Evolutionary conservation across 352 stramenopile species (phyloP), one percentile per base, ranked within the genome.

Genomic region (Phytophthora melonis): DNA sequence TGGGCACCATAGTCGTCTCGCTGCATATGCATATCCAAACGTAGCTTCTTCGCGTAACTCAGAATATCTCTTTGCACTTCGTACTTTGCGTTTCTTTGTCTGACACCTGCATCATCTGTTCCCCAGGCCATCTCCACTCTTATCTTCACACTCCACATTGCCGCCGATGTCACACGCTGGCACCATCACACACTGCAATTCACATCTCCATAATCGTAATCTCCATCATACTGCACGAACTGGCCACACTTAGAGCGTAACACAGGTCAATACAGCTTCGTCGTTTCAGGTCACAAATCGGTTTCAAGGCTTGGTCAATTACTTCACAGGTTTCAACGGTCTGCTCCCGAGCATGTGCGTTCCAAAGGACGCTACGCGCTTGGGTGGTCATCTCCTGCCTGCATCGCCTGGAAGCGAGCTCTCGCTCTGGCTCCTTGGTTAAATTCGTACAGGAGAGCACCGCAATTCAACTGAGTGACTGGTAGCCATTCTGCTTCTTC

Each of bases 341-440:
- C 39, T 45, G 14, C 39, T 45, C n/a, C 39, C 11, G 39, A 0
- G 11, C 14, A n/a, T 45, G 10, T n/a, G 39, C 39, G 39, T n/a
- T 10, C 1, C 39, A n/a, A 45, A 45, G 39, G 11, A 45, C 14
- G 39, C 39, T 45, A 45, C 39, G 4, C 39, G 39, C 39, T 45
- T 0, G 60, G 60, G 16, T 67, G 49, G 58, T 67, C 60, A 8
- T 67, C 47, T 43, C 60, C 49, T 30, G 60, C 47, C 30, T 59
- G 49, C 49, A 67, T 67, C 1, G 61, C 34, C 21, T 54, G 32
- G 23, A 60, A 67, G 52, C 61, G 61, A 13, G 50, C 61, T 54
- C 16, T 3, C 10, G 49, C 61, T 14, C 34, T 16, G 1, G 61
- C 49, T 21, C 49, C n/a, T 7, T 67, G 61, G 14, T 59, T 67